Percentiles rank a stretch among this genome's conserved stretches.
phyloP scores from a whole-genome alignment of 192 early-diverging fungal species.

The Backusella psychrophila region DNA sequence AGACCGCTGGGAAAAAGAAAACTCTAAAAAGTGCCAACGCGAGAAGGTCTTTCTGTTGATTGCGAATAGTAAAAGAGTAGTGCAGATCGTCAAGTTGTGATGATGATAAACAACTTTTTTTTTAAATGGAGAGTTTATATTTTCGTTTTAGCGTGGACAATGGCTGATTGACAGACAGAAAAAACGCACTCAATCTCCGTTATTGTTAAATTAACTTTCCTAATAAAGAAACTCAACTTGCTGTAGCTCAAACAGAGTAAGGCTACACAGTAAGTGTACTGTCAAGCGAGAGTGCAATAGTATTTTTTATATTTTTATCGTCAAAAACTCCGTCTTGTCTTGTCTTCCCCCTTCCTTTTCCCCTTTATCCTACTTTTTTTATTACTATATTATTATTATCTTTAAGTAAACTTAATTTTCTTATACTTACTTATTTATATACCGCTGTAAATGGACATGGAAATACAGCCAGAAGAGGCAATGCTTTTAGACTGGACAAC shows the following conservation, averaged over 20 bases:
- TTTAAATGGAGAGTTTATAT: neutral
- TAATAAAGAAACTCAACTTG: slow-evolving; percentile 4
- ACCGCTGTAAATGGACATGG: neutral
- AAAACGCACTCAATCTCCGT: neutral
- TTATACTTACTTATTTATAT: neutral
- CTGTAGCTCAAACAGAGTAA: neutral
- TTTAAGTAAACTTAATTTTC: neutral
- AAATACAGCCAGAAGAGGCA: slow-evolving; percentile 1
- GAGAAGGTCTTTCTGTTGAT: neutral
- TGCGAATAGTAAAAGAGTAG: neutral
- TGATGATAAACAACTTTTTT: neutral
- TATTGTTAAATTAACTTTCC: slow-evolving; percentile 8
- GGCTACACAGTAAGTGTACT: neutral
- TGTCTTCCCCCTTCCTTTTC: neutral
- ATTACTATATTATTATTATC: neutral
- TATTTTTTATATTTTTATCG: neutral
- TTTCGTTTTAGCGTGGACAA: neutral
- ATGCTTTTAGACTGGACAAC: slow-evolving; percentile 9
- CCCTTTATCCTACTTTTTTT: neutral
- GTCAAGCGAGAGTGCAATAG: neutral
- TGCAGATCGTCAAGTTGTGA: neutral
- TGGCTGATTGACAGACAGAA: slow-evolving; percentile 1
- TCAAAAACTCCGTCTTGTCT: slow-evolving; percentile 4
- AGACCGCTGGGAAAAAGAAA: slow-evolving; percentile 7
- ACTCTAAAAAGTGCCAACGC: neutral